Base-by-base conservation (phyloP, 208 protist genomes). In the Porcisia hertigi region DNA sequence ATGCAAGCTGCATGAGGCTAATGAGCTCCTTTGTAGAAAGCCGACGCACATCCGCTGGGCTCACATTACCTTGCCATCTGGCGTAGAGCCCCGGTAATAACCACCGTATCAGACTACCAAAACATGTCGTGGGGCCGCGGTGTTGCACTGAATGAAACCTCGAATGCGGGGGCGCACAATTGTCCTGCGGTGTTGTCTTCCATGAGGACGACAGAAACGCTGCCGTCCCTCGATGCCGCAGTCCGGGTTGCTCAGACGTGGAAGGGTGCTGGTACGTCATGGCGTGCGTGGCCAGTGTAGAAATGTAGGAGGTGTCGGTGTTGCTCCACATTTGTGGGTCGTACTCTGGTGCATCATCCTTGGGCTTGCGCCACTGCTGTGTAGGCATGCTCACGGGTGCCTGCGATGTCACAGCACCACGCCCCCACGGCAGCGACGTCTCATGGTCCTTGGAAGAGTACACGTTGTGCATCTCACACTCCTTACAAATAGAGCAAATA, bases 1-100 rank as follows among this genome's bases (percentile, higher is more conserved):
- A 78, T 20, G 89, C 87, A 54, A 92, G 77, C 81, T 92, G 89
- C 89, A 96, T 94, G 12, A 88, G 80, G 7, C 59, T 73, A 49
- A 94, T 85, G 63, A 96, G 77, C 20, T 96, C 89, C 23, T 89
- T 80, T 25, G 81, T 86, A 1, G 75, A 66, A 49, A 94, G 57
- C 25, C 74, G 57, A 0, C 9, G 39, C 30, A 93, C 67, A 23
- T 80, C 78, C 7, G 41, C 41, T 71, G 64, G 66, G 4, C 52
- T 58, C 59, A 90, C 34, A 11, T 63, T 70, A 41, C 72, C 73
- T 45, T 88, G 79, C 58, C 81, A 78, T 49, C 73, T 45, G 1
- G 80, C 76, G 43, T 88, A 89, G 63, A 91, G 71, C n/a, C 25
- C 54, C 0, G 86, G 80, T n/a, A 85, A 85, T 2, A 90, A 66